Base-by-base conservation (phyloP, 1,284 basidiomycete species). In the Butyriboletus appendiculatus region DNA sequence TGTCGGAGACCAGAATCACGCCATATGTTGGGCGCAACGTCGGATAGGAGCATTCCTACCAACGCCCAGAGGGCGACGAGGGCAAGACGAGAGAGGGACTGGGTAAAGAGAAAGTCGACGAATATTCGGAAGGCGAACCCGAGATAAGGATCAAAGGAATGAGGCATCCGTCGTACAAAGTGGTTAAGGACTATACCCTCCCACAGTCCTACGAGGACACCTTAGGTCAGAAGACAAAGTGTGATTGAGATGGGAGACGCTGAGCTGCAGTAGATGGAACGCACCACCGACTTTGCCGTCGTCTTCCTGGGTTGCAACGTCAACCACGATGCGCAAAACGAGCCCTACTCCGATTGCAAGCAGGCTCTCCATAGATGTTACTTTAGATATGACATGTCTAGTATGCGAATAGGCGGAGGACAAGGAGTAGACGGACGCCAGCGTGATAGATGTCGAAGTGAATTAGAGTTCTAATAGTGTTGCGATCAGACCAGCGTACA, bases 101-200 rank as follows among this genome's bases (percentile, higher is more conserved):
- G 80, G 3, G 84, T 86, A 65, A 85, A 73, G 41, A 86, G 69
- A 50, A 86, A 80, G 71, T 90, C 88, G 54, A 88, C 73, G 61
- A 87, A 81, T 54, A 90, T 75, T 18, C 88, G 77, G 53, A 86
- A 80, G 22, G 70, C 81, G 54, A 82, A 81, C 18, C 79, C 83
- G 48, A 90, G 68, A 68, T 85, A 87, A 10, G 87, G 85, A 66
- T 88, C 84, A 45, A 63, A 70, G 5, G 67, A 69, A 48, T 68
- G 69, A 18, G 85, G 85, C 63, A 77, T 77, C 65, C 86, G 86
- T 57, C 78, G 77, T 57, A 86, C 67, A 66, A 88, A 89, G 63
- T 89, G 87, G 45, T 82, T 81, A 50, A 88, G 76, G 40, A 89
- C 81, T 22, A 87, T 78, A 42, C 87, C 87, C 69, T 90, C 88